Base-by-base conservation (phyloP, 2,329 filamentous ascomycete species). In the Chaetomiaceae sp. region DNA sequence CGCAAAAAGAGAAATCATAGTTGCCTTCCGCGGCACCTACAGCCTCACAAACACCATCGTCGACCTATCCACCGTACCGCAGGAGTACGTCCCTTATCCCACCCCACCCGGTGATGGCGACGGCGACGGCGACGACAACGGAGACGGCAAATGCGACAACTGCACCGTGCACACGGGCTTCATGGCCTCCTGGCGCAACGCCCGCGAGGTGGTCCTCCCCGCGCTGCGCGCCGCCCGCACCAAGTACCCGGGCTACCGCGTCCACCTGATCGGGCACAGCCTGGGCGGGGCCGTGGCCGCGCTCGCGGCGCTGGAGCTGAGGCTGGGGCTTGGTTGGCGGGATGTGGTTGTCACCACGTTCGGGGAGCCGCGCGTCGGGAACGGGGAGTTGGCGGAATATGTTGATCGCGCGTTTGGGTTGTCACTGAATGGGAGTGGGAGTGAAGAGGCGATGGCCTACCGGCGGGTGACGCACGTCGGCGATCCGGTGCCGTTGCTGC, bases 131-230 rank as follows among this genome's bases (percentile, higher is more conserved):
- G 66, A 66, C 7, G 60, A 65, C 1, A 48, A 52, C 4, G 52
- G 31, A 6, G 39, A 25, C 12, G 25, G 79, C 22, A 80, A 77
- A 61, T 99, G 94, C 70, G 69, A 74, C 6, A 92, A 96, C 68
- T 99, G 94, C 69, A 95, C 89, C 5, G 92, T 97, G 1, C 94
- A 99, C 68, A 84, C 83, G 56, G 94, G 94, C 17, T 99, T 99
- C 70, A 81, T 94, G 66, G 77, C 80, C 15, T 91, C 90, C 0
- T 99, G 94, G 92, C 75, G 79, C 47, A 83, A 85, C 64, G 88
- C 91, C 0, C 81, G 89, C 45, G 72, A 78, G 27, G 72, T 79
- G 2, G 82, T 99, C 25, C 69, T 96, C 15, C 81, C 86, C 0
- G 74, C 84, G 25, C 72, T 99, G 4, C 73, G 81, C 50, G 70